A percentile compares a stretch with the other conserved stretches of the same genome.
These are phyloP conservation scores for Salicornia ramosissima DNA, from an alignment of 148 eudicot genomes.

Conservation along the genomic window DNA sequence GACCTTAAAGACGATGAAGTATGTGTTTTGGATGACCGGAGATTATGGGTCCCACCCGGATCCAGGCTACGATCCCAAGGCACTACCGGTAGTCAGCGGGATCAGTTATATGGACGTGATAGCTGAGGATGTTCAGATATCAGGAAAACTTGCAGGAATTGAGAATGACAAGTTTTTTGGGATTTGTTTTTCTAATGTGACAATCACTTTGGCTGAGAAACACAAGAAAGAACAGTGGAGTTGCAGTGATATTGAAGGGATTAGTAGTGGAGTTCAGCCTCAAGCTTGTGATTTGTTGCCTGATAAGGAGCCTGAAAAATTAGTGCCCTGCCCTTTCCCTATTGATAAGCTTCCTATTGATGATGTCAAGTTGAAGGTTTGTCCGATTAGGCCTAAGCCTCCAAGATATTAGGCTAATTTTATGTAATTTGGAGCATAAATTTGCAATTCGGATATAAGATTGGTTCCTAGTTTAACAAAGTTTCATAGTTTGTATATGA, in stretches of 20 bases:
- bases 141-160: slow-evolving; percentile 65
- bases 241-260: slow-evolving; percentile 60
- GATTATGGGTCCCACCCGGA: slow-evolving; percentile 85
- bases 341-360: slow-evolving; percentile 56
- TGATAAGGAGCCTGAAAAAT: slow-evolving; percentile 35
- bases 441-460: neutral
- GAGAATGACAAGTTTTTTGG: slow-evolving; percentile 63
- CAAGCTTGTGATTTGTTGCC: slow-evolving; percentile 58
- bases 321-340: slow-evolving; percentile 56
- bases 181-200: slow-evolving; percentile 81
- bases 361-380: slow-evolving; percentile 45
- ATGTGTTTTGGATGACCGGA: slow-evolving; percentile 90
- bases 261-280: slow-evolving; percentile 63
- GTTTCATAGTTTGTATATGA: no score
- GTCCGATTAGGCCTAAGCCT: slow-evolving; percentile 28
- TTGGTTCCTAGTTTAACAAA: neutral
- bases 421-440: neutral
- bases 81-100: slow-evolving; percentile 53
- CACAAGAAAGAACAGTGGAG: slow-evolving; percentile 70
- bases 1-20: slow-evolving; percentile 77
- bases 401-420: slow-evolving; percentile 11
- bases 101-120: slow-evolving; percentile 65
- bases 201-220: slow-evolving; percentile 46
- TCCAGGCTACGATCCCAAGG: slow-evolving; percentile 61
- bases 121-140: slow-evolving; percentile 81